These are phyloP conservation scores for Cordia subcordata DNA, from an alignment of 257 asterid genomes.

Conservation along the genomic window DNA sequence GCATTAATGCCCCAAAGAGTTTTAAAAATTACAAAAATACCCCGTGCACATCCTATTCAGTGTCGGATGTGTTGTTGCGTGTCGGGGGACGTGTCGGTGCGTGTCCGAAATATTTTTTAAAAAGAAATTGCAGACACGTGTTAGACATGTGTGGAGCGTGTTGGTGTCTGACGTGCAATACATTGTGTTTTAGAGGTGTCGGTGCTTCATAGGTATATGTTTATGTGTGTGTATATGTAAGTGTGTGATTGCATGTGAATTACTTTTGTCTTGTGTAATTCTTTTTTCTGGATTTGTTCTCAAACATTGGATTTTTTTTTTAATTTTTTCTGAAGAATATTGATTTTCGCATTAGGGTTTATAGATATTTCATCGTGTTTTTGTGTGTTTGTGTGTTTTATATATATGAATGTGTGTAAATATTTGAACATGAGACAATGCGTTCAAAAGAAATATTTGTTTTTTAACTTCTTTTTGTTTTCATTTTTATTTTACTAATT, in stretches of 20 bases:
- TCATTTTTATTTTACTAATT: no score
- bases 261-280: slow-evolving; percentile 8
- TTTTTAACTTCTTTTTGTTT: slow-evolving; percentile 3
- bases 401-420: no score
- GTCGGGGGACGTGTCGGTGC: no score
- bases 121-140: no score
- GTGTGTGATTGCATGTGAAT: slow-evolving; percentile 8
- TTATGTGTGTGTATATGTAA: slow-evolving; percentile 7
- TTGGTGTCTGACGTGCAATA: slow-evolving; percentile 40
- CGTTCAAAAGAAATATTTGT: slow-evolving; percentile 9
- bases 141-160: no score
- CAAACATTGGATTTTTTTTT: slow-evolving; percentile 1
- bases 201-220: slow-evolving; percentile 7
- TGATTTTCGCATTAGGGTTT: slow-evolving; percentile 38
- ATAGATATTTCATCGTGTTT: slow-evolving; percentile 1
- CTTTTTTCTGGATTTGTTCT: slow-evolving; percentile 22
- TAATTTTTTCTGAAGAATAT: not conserved
- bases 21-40: no score
- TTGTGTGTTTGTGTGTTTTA: slow-evolving; percentile 14
- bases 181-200: slow-evolving; percentile 6
- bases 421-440: no score
- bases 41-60: no score
- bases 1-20: no score
- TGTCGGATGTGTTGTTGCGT: no score
- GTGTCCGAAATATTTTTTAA: no score